phyloP scores from a whole-genome alignment of 805 yeast species.

The Candida pseudofarinosa region DNA sequence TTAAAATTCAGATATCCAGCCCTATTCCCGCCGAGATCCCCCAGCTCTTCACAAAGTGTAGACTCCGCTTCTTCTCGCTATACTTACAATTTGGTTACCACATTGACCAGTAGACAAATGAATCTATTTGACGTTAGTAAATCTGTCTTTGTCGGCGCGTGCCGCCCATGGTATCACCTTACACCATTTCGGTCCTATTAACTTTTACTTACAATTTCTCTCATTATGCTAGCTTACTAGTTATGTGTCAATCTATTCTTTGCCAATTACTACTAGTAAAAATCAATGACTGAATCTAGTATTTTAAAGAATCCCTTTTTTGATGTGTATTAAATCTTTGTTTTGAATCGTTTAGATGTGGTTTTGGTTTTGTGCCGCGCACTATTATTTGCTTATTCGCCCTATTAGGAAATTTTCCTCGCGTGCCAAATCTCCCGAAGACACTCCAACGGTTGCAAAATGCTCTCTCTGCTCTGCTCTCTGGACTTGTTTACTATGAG shows the following conservation, averaged over 20 bases:
- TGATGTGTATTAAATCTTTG: background rate
- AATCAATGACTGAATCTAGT: background rate
- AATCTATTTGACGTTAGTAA: constrained; percentile 45
- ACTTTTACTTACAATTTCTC: constrained; percentile 21
- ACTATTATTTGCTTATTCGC: constrained; percentile 2
- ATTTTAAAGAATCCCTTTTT: background rate
- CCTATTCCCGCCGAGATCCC: too few species aligned
- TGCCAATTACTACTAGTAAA: background rate
- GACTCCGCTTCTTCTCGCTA: background rate
- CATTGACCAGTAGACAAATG: constrained; percentile 98
- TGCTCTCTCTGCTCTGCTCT: background rate
- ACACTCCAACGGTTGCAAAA: background rate
- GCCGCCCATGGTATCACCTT: constrained; percentile 1
- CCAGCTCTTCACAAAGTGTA: too few species aligned
- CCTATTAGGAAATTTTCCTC: constrained; percentile 1
- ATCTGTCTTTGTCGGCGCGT: constrained; percentile 2
- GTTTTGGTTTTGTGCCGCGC: background rate
- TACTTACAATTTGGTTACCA: constrained; percentile 90
- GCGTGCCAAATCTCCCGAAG: background rate
- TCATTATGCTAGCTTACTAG: constrained; percentile 10
- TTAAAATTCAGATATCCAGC: too few species aligned
- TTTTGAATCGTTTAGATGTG: constrained; percentile 4
- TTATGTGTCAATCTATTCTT: background rate
- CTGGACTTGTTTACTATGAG: too few species aligned
- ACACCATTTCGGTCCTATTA: background rate